Base-by-base conservation (phyloP, 495 filamentous ascomycete genomes). In the Neurospora cerealis region DNA sequence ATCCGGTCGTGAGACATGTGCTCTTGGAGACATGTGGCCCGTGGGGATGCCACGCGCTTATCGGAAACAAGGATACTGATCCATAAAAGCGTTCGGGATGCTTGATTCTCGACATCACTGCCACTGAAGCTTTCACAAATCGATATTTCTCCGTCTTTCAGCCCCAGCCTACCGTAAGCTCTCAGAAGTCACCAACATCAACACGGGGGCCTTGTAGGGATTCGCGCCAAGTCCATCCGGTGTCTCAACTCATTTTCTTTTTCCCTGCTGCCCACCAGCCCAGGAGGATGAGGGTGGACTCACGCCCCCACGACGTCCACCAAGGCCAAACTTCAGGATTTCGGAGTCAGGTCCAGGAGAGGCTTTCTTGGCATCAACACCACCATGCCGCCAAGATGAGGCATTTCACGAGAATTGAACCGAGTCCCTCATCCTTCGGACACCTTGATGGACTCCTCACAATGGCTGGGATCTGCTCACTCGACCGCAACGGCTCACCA, bases 381-480 rank as follows among this genome's bases (percentile, higher is more conserved):
- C 54, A 34, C 15, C 24, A 66, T 66, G 54, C 54, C 15, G 54
- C 54, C 54, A 66, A 66, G 54, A 66, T 66, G 54, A 66, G 54
- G 54, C 28, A 34, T 66, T 34, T 11, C 28, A 66, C 15, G 28
- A 66, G 4, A 34, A 19, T 66, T 36, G 13, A 62, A 62, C 13
- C 13, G 24, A 62, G 24, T 32, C 54, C 54, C 7, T 66, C 54
- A 9, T 34, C 54, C 54, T 24, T 17, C 17, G 28, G 19, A 36
- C 70, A 71, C 70, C 70, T 72, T 72, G 71, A 72, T 72, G 71
- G 71, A 36, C 60, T 36, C 28, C 24, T 66, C 28, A 9, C 54
- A 3, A 34, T 66, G 28, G 54, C 28, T 66, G 54, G 54, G 54
- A 66, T 34, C 6, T 19, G 28, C 28, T 66, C 54, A 34, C 28